Evolutionary conservation across 805 yeast genomes (phyloP).

Genomic region (Peterozyma toletana): DNA sequence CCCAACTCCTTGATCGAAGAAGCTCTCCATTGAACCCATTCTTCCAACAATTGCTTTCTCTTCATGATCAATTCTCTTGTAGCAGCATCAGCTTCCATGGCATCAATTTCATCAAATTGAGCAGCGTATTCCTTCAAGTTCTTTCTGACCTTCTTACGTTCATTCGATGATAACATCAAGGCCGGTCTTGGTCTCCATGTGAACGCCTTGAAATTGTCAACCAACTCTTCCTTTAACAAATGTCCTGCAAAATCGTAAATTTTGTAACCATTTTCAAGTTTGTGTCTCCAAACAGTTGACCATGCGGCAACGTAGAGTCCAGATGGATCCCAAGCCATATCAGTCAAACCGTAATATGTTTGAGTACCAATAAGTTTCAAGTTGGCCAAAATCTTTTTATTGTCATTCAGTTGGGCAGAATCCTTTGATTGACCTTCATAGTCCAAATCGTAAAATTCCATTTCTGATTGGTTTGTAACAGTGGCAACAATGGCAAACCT

Average conservation of each 20-base stretch:
- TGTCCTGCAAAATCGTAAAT: slow-evolving; percentile 81
- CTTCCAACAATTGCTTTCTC: slow-evolving; percentile 75
- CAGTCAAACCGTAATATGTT: slow-evolving; percentile 72
- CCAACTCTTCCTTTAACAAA: slow-evolving; percentile 62
- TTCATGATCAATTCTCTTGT: slow-evolving; percentile 80
- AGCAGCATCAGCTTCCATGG: slow-evolving; percentile 92
- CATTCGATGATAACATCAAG: slow-evolving; percentile 64
- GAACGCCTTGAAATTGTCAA: slow-evolving; percentile 82
- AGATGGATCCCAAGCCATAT: slow-evolving; percentile 89
- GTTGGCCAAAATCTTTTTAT: slow-evolving; percentile 45
- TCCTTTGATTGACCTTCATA: slow-evolving; percentile 57
- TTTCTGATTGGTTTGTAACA: slow-evolving; percentile 39
- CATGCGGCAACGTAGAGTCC: slow-evolving; percentile 86
- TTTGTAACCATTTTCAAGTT: slow-evolving; percentile 85
- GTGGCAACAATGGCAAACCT: slow-evolving; percentile 63
- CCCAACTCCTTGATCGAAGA: slow-evolving; percentile 37
- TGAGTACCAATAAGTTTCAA: slow-evolving; percentile 57
- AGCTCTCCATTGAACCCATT: slow-evolving; percentile 78
- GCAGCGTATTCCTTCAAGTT: slow-evolving; percentile 83
- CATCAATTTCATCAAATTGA: slow-evolving; percentile 90
- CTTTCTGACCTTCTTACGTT: slow-evolving; percentile 85
- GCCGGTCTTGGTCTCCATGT: slow-evolving; percentile 98
- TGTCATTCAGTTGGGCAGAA: slow-evolving; percentile 22
- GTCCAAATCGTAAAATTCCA: slow-evolving; percentile 83
- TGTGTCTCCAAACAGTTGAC: slow-evolving; percentile 82